Evolutionary conservation across 1,284 basidiomycete genomes (phyloP).

Genomic region (Leccinum huronense): DNA sequence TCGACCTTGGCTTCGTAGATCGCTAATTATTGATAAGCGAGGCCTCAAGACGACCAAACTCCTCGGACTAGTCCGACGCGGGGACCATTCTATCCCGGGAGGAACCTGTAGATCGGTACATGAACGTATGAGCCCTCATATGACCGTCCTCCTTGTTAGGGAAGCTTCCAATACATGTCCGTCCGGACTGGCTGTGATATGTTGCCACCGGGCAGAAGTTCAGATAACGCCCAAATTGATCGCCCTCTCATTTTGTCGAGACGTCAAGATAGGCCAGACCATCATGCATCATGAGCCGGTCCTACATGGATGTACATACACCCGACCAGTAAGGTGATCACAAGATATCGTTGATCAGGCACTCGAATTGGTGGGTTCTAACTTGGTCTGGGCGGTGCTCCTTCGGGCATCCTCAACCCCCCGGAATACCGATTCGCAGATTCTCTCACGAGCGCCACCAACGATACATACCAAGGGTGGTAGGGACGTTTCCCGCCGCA

Average conservation of each 20-base stretch:
- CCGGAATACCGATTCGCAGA: conserved; percentile 19
- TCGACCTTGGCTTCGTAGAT: conserved; percentile 2
- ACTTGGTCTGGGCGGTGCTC: conserved; percentile 10
- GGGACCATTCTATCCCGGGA: conserved; percentile 7
- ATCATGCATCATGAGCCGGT: not conserved
- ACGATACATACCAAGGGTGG: conserved; percentile 4
- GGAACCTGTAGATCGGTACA: conserved; percentile 7
- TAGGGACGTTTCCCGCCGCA: conserved; percentile 1
- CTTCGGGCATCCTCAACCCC: conserved; percentile 7
- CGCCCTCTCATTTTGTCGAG: not conserved
- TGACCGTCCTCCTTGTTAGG: not conserved
- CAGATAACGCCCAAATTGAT: not conserved
- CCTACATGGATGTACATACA: not conserved
- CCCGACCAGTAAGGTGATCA: conserved; percentile 18
- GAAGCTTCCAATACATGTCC: conserved; percentile 4
- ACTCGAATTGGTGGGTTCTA: conserved; percentile 11
- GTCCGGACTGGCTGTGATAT: not conserved
- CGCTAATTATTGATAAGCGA: not conserved
- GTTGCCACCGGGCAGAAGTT: not conserved
- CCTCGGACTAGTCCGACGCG: conserved; percentile 20
- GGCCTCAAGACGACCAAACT: conserved; percentile 14
- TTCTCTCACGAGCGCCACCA: conserved; percentile 28
- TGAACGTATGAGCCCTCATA: conserved; percentile 1
- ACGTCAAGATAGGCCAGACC: not conserved
- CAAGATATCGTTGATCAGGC: conserved; percentile 28